These are phyloP conservation scores for Plasmopara halstedii DNA, from an alignment of 352 stramenopile genomes.

Conservation along the genomic window DNA sequence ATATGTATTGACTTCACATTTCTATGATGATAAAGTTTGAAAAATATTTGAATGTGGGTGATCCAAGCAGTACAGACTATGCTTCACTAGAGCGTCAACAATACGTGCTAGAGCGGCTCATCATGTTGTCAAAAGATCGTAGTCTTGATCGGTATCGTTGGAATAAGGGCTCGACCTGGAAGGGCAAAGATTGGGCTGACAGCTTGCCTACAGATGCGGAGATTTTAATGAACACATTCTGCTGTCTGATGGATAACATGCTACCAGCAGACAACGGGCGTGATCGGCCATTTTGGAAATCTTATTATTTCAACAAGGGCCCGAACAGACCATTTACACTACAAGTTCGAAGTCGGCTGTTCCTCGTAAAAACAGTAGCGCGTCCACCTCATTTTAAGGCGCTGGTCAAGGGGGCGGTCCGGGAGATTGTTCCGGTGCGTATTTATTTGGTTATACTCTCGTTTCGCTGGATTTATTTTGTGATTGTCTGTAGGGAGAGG, in stretches of 20 bases:
- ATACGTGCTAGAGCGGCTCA: slow-evolving; percentile 76
- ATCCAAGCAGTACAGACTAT: slow-evolving; percentile 59
- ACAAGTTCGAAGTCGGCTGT: slow-evolving; percentile 59
- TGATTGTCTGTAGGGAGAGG: slow-evolving; percentile 45
- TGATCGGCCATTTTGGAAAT: slow-evolving; percentile 77
- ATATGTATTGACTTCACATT: not conserved
- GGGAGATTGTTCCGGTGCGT: slow-evolving; percentile 75
- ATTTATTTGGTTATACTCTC: not conserved
- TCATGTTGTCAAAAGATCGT: slow-evolving; percentile 83
- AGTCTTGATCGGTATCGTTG: slow-evolving; percentile 79
- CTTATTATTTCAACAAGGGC: slow-evolving; percentile 69
- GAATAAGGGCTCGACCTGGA: slow-evolving; percentile 75
- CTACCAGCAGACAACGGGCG: slow-evolving; percentile 65
- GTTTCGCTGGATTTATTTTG: not conserved
- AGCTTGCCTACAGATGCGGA: slow-evolving; percentile 70
- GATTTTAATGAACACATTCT: slow-evolving; percentile 86
- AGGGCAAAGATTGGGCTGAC: slow-evolving; percentile 81
- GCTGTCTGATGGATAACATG: slow-evolving; percentile 85
- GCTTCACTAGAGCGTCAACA: slow-evolving; percentile 73
- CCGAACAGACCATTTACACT: slow-evolving; percentile 69
- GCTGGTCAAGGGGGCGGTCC: slow-evolving; percentile 61
- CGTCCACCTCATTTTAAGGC: slow-evolving; percentile 82
- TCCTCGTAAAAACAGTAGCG: slow-evolving; percentile 65
- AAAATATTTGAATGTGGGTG: slow-evolving; percentile 82
- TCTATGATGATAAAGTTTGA: slow-evolving; percentile 44